Percentiles rank a stretch among this genome's conserved stretches.
phyloP scores from a whole-genome alignment of 371 early-diverging fungal genomes.

The Mucor irregularis region DNA sequence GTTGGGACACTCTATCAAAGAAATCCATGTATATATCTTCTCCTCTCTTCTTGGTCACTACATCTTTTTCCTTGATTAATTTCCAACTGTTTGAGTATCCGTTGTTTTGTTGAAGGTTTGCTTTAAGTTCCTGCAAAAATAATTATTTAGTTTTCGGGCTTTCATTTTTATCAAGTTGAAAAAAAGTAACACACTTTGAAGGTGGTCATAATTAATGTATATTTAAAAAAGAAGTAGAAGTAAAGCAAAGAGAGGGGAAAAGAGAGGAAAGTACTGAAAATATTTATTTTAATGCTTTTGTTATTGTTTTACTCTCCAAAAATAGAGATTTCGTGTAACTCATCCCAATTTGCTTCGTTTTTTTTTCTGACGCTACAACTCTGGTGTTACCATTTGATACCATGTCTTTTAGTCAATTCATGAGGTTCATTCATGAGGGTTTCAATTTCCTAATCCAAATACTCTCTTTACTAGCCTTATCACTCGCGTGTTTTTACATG shows the following conservation, averaged over 20 bases:
- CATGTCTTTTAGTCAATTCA: not conserved
- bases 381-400: not conserved
- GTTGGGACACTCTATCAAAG: slow-evolving; percentile 10
- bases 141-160: not conserved
- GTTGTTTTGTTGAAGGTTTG: slow-evolving; percentile 9
- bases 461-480: no score
- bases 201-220: not conserved
- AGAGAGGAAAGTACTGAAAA: not conserved
- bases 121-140: slow-evolving; percentile 19
- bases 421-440: no score
- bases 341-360: not conserved
- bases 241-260: not conserved
- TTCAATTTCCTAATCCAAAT: no score
- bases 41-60: not conserved
- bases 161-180: not conserved
- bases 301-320: slow-evolving; percentile 21
- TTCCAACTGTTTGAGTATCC: slow-evolving; percentile 32
- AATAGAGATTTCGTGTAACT: slow-evolving; percentile 9
- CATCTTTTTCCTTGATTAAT: slow-evolving; percentile 22
- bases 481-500: no score
- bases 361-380: not conserved
- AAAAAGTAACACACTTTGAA: slow-evolving; percentile 11
- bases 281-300: slow-evolving; percentile 9
- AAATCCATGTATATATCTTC: not conserved
- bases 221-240: slow-evolving; percentile 3